Base-by-base conservation (phyloP, 1,284 basidiomycete species). In the Psilocybe mexicana region DNA sequence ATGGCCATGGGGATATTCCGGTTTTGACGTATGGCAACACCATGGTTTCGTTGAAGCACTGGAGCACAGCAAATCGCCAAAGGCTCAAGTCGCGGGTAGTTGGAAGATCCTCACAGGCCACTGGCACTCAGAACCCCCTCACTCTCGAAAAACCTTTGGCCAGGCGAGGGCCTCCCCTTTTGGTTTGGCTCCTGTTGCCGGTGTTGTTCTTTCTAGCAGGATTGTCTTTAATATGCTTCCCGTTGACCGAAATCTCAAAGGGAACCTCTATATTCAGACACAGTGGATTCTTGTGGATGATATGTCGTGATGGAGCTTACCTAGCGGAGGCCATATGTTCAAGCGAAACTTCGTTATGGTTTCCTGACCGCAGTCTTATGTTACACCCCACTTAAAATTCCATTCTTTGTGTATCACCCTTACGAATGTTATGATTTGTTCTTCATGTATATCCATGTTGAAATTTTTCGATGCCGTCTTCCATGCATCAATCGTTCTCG, bases 21-120 rank as follows among this genome's bases (percentile, higher is more conserved):
- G 40, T 52, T 14, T n/a, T 58, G 8, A 54, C 43, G 11, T 58
- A 55, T 46, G 60, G 60, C 2, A 43, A 38, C 36, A 61, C 55
- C 2, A 28, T 58, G 53, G 50, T 61, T 7, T 45, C 53, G 7
- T n/a, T 58, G 4, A 47, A 52, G 23, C 44, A 52, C 23, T 61
- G 56, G 56, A 58, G 42, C 24, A 6, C 46, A 10, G 6, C 38
- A 24, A 42, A 51, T 47, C 52, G 60, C 2, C 52, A 42, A 42
- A 26, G 12, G 12, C 54, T 61, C 24, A 52, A 45, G 23, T 44
- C 44, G 14, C 23, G 42, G 36, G 26, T 45, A 10, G 38, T 35
- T 40, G 49, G 49, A 51, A n/a, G 38, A 40, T 40, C 11, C 4
- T 40, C n/a, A n/a, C 38, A 12, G 6, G 3, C 3, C 14, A n/a